A percentile compares a stretch with the other conserved stretches of the same genome.
phyloP scores from a whole-genome alignment of 1,284 basidiomycete species.

The Bjerkandera adusta region DNA sequence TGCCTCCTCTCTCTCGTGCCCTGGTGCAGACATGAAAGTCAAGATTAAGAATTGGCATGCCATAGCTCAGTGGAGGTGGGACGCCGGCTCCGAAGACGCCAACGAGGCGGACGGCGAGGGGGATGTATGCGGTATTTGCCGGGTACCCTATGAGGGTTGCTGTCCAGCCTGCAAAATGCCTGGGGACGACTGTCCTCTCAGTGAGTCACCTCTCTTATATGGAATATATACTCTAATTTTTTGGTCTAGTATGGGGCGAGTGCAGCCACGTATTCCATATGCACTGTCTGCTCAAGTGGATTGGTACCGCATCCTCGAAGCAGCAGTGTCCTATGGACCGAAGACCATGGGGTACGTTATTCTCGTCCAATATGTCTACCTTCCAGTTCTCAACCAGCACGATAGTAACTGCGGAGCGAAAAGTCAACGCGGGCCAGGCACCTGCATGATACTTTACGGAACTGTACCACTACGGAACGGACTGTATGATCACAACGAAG shows the following conservation, averaged over 20 bases:
- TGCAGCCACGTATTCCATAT: slow-evolving; percentile 95
- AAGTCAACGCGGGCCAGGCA: slow-evolving; percentile 21
- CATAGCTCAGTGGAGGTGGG: slow-evolving; percentile 87
- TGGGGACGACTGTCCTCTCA: slow-evolving; percentile 94
- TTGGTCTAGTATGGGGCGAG: slow-evolving; percentile 83
- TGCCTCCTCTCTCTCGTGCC: neutral
- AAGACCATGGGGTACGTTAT: slow-evolving; percentile 82
- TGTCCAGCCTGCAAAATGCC: slow-evolving; percentile 94
- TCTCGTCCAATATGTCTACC: neutral
- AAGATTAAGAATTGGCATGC: slow-evolving; percentile 81
- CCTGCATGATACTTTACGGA: too few species aligned
- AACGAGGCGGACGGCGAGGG: slow-evolving; percentile 42
- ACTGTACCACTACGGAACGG: slow-evolving; percentile 10
- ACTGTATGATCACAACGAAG: neutral
- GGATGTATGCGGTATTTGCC: slow-evolving; percentile 93
- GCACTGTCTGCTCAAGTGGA: slow-evolving; percentile 95
- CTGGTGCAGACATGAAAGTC: slow-evolving; percentile 60
- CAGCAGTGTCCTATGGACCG: slow-evolving; percentile 95
- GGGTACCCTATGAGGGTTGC: slow-evolving; percentile 87
- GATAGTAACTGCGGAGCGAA: slow-evolving; percentile 37
- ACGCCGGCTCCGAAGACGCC: slow-evolving; percentile 47
- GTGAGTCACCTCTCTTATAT: slow-evolving; percentile 46
- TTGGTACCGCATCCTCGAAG: slow-evolving; percentile 82
- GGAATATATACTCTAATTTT: neutral
- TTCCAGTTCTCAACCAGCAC: neutral